phyloP scores from a whole-genome alignment of 495 filamentous ascomycete species.

The Penicillium atrosanguineum region DNA sequence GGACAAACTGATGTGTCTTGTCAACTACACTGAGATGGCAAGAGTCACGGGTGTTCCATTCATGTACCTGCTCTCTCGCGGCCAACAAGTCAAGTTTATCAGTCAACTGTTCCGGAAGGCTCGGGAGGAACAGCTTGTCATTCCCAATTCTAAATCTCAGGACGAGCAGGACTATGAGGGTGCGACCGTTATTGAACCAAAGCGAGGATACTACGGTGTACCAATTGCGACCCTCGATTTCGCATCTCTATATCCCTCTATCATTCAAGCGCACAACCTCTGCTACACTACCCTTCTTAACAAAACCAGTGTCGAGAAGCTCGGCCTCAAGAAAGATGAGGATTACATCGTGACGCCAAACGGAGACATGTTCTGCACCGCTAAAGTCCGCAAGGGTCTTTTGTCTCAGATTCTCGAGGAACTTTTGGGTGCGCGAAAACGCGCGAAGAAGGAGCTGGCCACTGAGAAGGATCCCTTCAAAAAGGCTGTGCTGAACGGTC shows the following conservation, averaged over 20 bases:
- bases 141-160: conserved; percentile 73
- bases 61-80: conserved; percentile 86
- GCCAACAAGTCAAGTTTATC: conserved; percentile 97
- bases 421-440: conserved; percentile 82
- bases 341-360: conserved; percentile 97
- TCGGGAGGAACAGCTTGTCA: conserved; percentile 84
- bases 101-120: conserved; percentile 97
- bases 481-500: conserved; percentile 95
- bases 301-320: conserved; percentile 70
- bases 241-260: conserved; percentile 95
- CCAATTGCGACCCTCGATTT: conserved; percentile 98
- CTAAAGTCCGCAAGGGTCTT: conserved; percentile 86
- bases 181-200: conserved; percentile 96
- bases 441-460: conserved; percentile 87
- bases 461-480: conserved; percentile 94
- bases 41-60: conserved; percentile 98
- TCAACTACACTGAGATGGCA: conserved; percentile 99
- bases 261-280: conserved; percentile 98
- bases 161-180: conserved; percentile 88
- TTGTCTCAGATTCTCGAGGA: conserved; percentile 95
- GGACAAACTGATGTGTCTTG: conserved; percentile 95
- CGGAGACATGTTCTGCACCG: conserved; percentile 87
- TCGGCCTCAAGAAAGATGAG: conserved; percentile 73
- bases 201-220: conserved; percentile 85
- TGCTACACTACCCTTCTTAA: conserved; percentile 96